Evolutionary conservation across 805 yeast genomes (phyloP), one percentile per base, ranked within the genome.

Genomic region (Candida namnaoensis): DNA sequence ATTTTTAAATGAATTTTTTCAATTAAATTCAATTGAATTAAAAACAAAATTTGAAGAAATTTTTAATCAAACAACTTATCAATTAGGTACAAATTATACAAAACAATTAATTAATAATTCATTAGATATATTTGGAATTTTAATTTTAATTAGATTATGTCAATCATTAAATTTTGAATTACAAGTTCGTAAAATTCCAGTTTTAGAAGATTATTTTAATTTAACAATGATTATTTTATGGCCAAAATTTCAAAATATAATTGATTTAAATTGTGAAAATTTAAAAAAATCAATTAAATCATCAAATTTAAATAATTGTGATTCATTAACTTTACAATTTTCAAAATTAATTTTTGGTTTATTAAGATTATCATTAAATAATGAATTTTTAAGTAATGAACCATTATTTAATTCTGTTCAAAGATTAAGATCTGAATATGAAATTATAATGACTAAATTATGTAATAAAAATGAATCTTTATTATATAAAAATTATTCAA

Each of bases 221-320:
- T 66, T 76, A 13, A 78, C 83, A 47, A 60, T 80, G 46, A 74
- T 87, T 40, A 58, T 73, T 4, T 63, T 91, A 37, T 93, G 98
- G 98, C 96, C 97, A 0, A 78, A 74, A 44, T 84, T 90, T 53
- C 90, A 88, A 52, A 71, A 69, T 37, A 66, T 87, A 32, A 72
- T 90, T 35, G 96, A 88, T 56, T 63, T 75, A 32, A 86, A 91
- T 51, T 82, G 95, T 51, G 83, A 79, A 19, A 75, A 80, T 39
- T 57, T 80, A 82, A 46, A 74, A 69, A 40, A 72, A 72, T 14
- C 59, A 59, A 38, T 67, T 49, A 64, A 61, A 56, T 46, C 50
- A 25, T 52, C 59, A 7, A 51, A 54, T 15, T 51, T 54, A 9
- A 48, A 56, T 6, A 48, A 62, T 4, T 86, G 88, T 1, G 76